phyloP scores from a whole-genome alignment of 768 basidiomycete genomes.

The Aureoboletus auriporus region DNA sequence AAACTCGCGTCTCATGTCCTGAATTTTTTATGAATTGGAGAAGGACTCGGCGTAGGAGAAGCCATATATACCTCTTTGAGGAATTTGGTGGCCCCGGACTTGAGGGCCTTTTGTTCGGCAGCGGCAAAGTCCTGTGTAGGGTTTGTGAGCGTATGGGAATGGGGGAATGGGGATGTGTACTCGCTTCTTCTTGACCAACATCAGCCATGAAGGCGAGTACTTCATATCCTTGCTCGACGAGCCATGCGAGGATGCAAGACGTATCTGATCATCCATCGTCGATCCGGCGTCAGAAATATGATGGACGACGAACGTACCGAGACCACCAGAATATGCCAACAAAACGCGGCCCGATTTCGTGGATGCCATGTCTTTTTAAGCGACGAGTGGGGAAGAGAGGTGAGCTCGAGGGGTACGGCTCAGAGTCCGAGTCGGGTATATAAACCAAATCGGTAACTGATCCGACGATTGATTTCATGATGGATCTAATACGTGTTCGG shows the following conservation, averaged over 20 bases:
- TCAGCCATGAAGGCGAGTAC: constrained; percentile 97
- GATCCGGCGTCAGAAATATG: constrained; percentile 3
- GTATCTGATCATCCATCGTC: constrained; percentile 54
- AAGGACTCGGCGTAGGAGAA: neutral
- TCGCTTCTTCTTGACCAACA: constrained; percentile 86
- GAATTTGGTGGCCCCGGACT: constrained; percentile 94
- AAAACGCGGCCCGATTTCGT: constrained; percentile 77
- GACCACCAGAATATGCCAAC: constrained; percentile 96
- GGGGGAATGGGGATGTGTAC: constrained; percentile 3
- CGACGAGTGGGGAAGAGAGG: neutral
- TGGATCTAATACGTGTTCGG: too few relatives aligned
- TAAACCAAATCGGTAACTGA: neutral
- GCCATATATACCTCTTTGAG: constrained; percentile 64
- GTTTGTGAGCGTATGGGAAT: constrained; percentile 2
- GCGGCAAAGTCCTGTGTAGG: constrained; percentile 80
- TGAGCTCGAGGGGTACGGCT: neutral
- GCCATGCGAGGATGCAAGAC: constrained; percentile 98
- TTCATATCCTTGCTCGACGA: constrained; percentile 97
- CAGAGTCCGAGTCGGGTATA: neutral
- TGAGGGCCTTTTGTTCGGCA: constrained; percentile 83
- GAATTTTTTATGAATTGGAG: neutral
- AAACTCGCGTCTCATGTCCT: constrained; percentile 95
- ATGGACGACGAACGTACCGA: constrained; percentile 56
- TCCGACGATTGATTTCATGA: too few relatives aligned
- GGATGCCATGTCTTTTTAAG: constrained; percentile 11